A percentile compares a stretch with the other conserved stretches of the same genome.
These are phyloP conservation scores for Aspergillaceae sp. DNA, from an alignment of 2,329 filamentous ascomycete species.

Conservation along the genomic window DNA sequence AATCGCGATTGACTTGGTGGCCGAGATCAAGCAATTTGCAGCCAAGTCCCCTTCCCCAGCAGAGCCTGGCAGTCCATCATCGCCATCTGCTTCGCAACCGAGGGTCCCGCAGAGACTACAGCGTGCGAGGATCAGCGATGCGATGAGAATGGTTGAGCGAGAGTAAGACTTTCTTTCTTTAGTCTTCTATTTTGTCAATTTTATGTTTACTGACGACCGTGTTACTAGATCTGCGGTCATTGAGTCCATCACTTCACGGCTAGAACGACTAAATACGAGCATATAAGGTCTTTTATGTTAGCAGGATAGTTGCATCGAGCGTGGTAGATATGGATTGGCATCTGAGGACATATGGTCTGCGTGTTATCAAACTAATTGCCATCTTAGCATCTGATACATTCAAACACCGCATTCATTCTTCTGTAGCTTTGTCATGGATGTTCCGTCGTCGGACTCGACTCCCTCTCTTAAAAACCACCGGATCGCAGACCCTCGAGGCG, in stretches of 20 bases:
- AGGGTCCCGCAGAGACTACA: conserved; percentile 36
- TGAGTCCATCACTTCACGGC: conserved; percentile 34
- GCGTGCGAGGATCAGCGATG: conserved; percentile 39
- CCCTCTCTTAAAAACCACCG: not conserved
- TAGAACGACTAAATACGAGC: conserved; percentile 32
- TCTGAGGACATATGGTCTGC: not conserved
- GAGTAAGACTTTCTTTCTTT: conserved; percentile 26
- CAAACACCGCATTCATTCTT: not conserved
- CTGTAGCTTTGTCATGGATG: not conserved
- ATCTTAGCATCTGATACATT: not conserved
- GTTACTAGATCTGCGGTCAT: conserved; percentile 33
- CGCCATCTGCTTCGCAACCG: conserved; percentile 20
- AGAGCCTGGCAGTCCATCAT: conserved; percentile 22
- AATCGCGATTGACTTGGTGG: conserved; percentile 28
- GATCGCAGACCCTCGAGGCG: not conserved
- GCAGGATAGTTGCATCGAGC: too few species aligned
- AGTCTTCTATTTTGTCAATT: not conserved
- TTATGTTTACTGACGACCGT: conserved; percentile 6
- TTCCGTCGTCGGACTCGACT: not conserved
- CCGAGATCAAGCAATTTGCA: conserved; percentile 28
- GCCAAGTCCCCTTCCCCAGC: conserved; percentile 17
- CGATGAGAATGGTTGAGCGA: conserved; percentile 43
- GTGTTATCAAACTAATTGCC: too few species aligned
- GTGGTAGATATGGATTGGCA: not conserved
- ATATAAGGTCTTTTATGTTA: conserved; percentile 11